Evolutionary conservation across 2,329 filamentous ascomycete genomes (phyloP).

Genomic region (Pseudogymnoascus sp.): DNA sequence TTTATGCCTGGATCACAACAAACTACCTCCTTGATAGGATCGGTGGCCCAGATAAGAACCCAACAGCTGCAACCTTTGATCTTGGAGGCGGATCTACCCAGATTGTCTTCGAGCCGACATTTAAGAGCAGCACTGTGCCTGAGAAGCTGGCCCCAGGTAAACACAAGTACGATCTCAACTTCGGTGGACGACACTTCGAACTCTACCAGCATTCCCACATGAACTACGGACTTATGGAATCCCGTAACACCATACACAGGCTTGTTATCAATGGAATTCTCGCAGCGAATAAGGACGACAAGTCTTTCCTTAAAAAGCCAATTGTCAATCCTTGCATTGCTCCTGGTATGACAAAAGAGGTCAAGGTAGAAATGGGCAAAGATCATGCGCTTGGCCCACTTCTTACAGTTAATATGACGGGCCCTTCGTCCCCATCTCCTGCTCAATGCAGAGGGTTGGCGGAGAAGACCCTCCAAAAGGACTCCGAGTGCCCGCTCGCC

Average conservation of each 20-base stretch:
- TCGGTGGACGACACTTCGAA: constrained; percentile 83
- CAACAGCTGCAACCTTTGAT: constrained; percentile 92
- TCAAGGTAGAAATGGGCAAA: constrained; percentile 64
- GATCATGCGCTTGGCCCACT: constrained; percentile 57
- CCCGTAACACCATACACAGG: constrained; percentile 77
- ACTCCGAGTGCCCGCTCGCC: constrained; percentile 68
- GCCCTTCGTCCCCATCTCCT: constrained; percentile 65
- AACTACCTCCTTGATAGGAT: constrained; percentile 99
- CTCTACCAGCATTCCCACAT: constrained; percentile 98
- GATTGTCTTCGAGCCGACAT: constrained; percentile 96
- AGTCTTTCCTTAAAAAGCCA: constrained; percentile 62
- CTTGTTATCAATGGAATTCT: constrained; percentile 66
- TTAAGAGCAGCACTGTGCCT: constrained; percentile 70
- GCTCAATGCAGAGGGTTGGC: constrained; percentile 85
- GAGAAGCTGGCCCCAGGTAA: constrained; percentile 80
- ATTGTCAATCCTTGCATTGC: constrained; percentile 81
- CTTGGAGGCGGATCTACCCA: constrained; percentile 95
- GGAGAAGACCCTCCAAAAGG: constrained; percentile 87
- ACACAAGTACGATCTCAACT: constrained; percentile 89
- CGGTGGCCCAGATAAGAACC: constrained; percentile 79
- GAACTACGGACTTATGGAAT: constrained; percentile 93
- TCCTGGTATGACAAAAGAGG: constrained; percentile 66
- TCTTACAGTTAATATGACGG: constrained; percentile 77
- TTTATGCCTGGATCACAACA: constrained; percentile 98
- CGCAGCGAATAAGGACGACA: constrained; percentile 51